Evolutionary conservation across 441 rosid species (phyloP), one percentile per base, ranked within the genome.

Genomic region (Cnidoscolus chayamansa): DNA sequence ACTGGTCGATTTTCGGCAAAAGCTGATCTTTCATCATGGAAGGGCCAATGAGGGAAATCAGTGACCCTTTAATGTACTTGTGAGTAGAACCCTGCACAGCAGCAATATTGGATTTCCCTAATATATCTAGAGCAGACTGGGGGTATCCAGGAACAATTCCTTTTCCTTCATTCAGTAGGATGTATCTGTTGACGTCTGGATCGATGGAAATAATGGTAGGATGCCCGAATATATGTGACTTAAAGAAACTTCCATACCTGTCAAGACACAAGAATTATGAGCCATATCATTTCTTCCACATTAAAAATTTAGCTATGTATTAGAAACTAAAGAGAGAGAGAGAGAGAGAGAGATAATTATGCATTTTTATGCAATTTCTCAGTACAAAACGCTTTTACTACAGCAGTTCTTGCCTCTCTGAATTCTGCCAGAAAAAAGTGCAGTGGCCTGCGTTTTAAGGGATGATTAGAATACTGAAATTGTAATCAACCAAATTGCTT

Each of bases 61-160:
- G 51, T 2, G 98, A 87, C 0, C 95, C 88, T 83, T 95, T 87
- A 81, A 90, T 86, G 75, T 76, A 73, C 77, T 84, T 81, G 74
- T 89, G 98, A 45, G 81, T 72, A 10, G 89, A 74, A 50, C 95
- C 95, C 62, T 87, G 86, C 43, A 93, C 98, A 5, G 92, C 91
- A 0, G 92, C 92, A 47, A 93, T 88, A 84, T 93, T 93, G 79
- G 83, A 72, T 79, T 80, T 85, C 6, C 98, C 98, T 11, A 93
- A 80, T 57, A 91, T 87, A 62, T 93, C 95, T 7, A 87, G 83
- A 90, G 85, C 85, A 45, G 98, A 89, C 65, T 88, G 84, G 8
- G 98, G 95, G 68, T 93, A 93, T 53, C 98, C 98, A 25, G 98
- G 91, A 49, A 90, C 97, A n/a, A 93, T 73, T 0, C 98, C 98